Conservation (phyloP, 176 grass and related monocot species). For the Hordeum vulgare region DNA sequence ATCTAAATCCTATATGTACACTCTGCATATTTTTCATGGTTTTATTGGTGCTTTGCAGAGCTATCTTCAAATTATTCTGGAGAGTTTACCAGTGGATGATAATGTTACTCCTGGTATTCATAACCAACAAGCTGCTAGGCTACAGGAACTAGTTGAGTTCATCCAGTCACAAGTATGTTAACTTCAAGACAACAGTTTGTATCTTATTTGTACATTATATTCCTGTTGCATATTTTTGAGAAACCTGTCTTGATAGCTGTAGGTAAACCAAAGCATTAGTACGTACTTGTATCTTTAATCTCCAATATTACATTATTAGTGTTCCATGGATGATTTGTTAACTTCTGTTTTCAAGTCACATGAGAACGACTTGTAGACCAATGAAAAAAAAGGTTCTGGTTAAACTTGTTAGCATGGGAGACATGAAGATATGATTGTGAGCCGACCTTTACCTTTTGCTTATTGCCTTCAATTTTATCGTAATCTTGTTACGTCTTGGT, state of each 20-base stretch:
- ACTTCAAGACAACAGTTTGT: background rate
- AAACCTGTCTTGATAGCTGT: constrained; percentile 5
- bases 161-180: constrained; percentile 85
- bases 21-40: constrained; percentile 13
- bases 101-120: constrained; percentile 63
- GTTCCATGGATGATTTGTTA: background rate
- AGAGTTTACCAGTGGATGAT: constrained; percentile 67
- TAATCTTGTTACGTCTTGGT: background rate
- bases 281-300: background rate
- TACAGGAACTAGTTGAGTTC: constrained; percentile 89
- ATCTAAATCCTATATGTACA: background rate
- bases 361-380: background rate
- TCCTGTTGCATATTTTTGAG: background rate
- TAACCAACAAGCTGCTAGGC: constrained; percentile 87
- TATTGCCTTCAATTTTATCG: background rate
- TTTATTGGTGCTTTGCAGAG: constrained; percentile 38
- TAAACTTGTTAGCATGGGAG: background rate
- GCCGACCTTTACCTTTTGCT: background rate
- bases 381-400: background rate
- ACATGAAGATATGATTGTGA: background rate
- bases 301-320: background rate
- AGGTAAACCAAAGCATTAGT: background rate
- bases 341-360: background rate
- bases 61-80: constrained; percentile 98
- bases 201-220: constrained; percentile 12